Evolutionary conservation across 2,329 filamentous ascomycete genomes (phyloP).

Genomic region (Colletotrichum phormii): DNA sequence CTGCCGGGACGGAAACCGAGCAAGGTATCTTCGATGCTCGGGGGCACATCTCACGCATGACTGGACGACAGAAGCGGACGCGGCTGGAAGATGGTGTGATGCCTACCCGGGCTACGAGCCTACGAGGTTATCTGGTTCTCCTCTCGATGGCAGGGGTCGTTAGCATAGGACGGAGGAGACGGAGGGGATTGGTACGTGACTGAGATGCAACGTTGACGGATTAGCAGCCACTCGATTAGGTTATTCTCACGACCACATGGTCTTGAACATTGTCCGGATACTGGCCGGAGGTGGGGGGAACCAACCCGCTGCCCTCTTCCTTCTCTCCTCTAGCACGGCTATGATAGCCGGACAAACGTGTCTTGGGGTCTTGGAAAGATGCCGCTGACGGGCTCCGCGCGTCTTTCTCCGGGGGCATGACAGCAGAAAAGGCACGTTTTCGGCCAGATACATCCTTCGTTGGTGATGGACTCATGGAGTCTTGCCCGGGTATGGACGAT

Average conservation of each 20-base stretch:
- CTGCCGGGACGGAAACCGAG: slow-evolving; percentile 1
- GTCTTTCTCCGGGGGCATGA: not conserved
- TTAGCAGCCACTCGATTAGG: not conserved
- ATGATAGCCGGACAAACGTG: not conserved
- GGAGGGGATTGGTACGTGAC: not conserved
- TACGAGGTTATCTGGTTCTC: not conserved
- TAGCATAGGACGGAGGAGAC: not conserved
- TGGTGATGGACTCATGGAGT: slow-evolving; percentile 24
- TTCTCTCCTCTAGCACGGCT: not conserved
- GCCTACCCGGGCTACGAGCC: slow-evolving; percentile 12
- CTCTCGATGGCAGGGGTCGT: not conserved
- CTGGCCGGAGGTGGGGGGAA: not conserved
- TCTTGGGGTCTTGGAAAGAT: not conserved
- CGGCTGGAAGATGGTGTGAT: slow-evolving; percentile 6
- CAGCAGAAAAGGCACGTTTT: not conserved
- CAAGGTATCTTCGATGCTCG: not conserved
- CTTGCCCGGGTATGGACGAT: not conserved
- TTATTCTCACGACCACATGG: not conserved
- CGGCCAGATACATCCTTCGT: not conserved
- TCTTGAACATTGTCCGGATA: not conserved
- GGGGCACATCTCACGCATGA: not conserved
- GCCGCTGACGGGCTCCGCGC: not conserved
- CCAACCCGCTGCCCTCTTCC: not conserved
- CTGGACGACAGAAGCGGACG: not conserved
- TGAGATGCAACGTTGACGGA: not conserved